These are phyloP conservation scores for Alloascoidea hylecoeti DNA, from an alignment of 805 yeast species.

Conservation along the genomic window DNA sequence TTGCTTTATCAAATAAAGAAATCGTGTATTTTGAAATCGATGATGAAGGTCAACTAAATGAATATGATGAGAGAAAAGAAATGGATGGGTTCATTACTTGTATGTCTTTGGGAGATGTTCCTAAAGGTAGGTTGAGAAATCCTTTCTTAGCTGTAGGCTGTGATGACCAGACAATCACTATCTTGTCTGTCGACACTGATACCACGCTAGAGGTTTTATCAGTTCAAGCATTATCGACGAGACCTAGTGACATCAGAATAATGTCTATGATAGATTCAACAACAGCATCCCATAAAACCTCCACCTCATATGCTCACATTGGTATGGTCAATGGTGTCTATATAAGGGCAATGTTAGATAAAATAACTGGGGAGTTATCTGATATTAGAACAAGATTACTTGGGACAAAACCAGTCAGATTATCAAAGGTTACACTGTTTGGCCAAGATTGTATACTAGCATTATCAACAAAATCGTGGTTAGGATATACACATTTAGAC, in stretches of 20 bases:
- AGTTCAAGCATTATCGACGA: constrained; percentile 52
- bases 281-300: constrained; percentile 3
- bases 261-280: constrained; percentile 15
- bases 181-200: constrained; percentile 47
- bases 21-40: constrained; percentile 75
- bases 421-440: constrained; percentile 23
- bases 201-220: constrained; percentile 45
- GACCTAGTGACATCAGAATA: constrained; percentile 23
- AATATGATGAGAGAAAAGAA: constrained; percentile 49
- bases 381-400: constrained; percentile 58
- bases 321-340: constrained; percentile 82
- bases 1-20: constrained; percentile 63
- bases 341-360: constrained; percentile 45
- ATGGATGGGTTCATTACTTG: constrained; percentile 35
- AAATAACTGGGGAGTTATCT: constrained; percentile 41
- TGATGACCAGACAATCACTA: constrained; percentile 54
- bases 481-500: constrained; percentile 25
- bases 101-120: constrained; percentile 33
- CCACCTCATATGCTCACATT: constrained; percentile 38
- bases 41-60: constrained; percentile 46
- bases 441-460: constrained; percentile 28
- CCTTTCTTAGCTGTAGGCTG: constrained; percentile 58
- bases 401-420: constrained; percentile 50
- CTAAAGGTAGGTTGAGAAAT: constrained; percentile 31
- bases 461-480: constrained; percentile 40